Conservation (phyloP, 306 rosid species). For the Neltuma alba region DNA sequence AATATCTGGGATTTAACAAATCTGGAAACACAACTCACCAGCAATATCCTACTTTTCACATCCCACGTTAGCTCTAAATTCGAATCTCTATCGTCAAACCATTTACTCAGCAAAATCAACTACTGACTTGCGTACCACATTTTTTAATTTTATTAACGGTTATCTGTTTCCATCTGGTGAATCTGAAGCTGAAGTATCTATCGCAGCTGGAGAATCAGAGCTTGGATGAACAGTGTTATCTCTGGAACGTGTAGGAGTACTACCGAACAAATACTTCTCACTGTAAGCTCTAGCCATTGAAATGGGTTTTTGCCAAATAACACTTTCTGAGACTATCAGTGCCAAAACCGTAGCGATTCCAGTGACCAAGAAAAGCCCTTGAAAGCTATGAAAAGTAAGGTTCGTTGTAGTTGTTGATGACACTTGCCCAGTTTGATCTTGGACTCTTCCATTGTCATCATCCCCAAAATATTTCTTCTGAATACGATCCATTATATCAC, state of each 20-base stretch:
- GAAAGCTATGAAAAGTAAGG: constrained; percentile 33
- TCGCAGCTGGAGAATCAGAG: background rate
- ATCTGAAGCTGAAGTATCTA: background rate
- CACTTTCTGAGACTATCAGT: constrained; percentile 35
- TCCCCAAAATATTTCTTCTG: constrained; percentile 35
- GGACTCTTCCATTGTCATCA: background rate
- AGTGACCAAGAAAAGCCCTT: constrained; percentile 34
- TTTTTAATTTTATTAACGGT: no score
- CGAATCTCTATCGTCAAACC: background rate
- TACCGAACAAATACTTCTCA: constrained; percentile 22
- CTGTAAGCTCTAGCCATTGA: constrained; percentile 27
- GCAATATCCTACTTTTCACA: no score
- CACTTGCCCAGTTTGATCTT: background rate
- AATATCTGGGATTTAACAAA: no score
- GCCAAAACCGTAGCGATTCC: constrained; percentile 27
- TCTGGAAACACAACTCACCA: no score
- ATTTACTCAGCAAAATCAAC: background rate
- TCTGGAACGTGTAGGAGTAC: background rate
- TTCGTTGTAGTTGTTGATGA: background rate
- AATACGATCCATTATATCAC: constrained; percentile 22
- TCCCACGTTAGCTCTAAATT: background rate
- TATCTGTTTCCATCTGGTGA: background rate
- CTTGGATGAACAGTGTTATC: background rate
- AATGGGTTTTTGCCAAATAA: constrained; percentile 41
- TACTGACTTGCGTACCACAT: background rate